Evolutionary conservation across 2,329 filamentous ascomycete genomes (phyloP).

Genomic region (Hypoxylon rubiginosum): DNA sequence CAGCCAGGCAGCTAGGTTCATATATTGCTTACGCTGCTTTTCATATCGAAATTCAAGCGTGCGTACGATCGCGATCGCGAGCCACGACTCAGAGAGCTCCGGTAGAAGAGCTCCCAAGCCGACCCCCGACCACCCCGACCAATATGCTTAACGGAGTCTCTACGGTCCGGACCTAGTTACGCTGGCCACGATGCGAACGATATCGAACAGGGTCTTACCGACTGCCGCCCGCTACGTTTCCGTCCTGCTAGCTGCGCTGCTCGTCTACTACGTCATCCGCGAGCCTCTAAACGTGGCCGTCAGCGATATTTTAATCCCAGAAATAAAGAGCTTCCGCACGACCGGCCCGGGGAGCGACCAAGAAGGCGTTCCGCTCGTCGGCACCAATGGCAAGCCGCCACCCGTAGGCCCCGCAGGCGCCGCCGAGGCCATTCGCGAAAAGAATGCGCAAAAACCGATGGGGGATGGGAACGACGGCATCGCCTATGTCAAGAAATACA

Average conservation of each 20-base stretch:
- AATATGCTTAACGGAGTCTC: slow-evolving; percentile 46
- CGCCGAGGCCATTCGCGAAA: slow-evolving; percentile 38
- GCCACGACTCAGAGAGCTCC: slow-evolving; percentile 35
- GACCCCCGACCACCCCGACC: slow-evolving; percentile 37
- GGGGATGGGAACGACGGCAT: slow-evolving; percentile 19
- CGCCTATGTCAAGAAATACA: slow-evolving; percentile 50
- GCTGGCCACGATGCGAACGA: slow-evolving; percentile 46
- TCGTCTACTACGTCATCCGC: slow-evolving; percentile 52
- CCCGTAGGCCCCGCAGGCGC: slow-evolving; percentile 35
- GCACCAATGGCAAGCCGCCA: slow-evolving; percentile 4
- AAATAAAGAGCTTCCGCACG: slow-evolving; percentile 19
- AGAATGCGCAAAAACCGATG: slow-evolving; percentile 42
- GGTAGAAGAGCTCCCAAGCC: slow-evolving; percentile 34
- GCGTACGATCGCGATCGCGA: slow-evolving; percentile 4
- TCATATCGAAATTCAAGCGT: slow-evolving; percentile 32
- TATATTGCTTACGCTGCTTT: slow-evolving; percentile 39
- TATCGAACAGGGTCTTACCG: slow-evolving; percentile 50
- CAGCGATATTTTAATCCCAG: slow-evolving; percentile 31
- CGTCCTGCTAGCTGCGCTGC: slow-evolving; percentile 49
- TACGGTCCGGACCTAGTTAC: slow-evolving; percentile 46
- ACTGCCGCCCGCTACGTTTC: slow-evolving; percentile 50
- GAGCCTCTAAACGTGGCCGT: slow-evolving; percentile 43
- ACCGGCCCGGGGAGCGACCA: slow-evolving; percentile 9
- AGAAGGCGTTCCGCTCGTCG: slow-evolving; percentile 18
- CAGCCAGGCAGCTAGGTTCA: slow-evolving; percentile 16